Evolutionary conservation across 73 alveolate genomes (phyloP), one percentile per base, ranked within the genome.

Genomic region (Symbiodinium natans): DNA sequence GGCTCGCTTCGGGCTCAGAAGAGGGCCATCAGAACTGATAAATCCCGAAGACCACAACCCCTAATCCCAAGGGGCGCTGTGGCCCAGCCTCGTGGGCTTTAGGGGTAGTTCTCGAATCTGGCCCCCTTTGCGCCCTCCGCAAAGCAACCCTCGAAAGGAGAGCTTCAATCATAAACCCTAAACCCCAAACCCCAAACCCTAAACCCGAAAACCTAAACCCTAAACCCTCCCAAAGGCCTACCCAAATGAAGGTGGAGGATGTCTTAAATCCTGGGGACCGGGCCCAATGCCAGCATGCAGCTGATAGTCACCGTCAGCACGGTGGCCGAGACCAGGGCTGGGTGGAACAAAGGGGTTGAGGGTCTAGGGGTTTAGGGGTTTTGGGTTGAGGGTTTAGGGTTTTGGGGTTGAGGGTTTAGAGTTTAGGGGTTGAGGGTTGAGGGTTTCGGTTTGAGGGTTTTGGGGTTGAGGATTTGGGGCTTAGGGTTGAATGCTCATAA

Each of bases 271-370:
- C 21, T 46, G 59, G 59, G 6, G 21, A 9, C 59, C 13, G 59
- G 21, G 36, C 97, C 97, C 88, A 90, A 38, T 39, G 54, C 97
- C 63, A 90, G 87, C 97, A 90, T 71, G 59, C 73, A 90, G 88
- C 74, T 6, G 74, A 42, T 8, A 27, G 89, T 73, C 68, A 90
- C 46, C 42, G 97, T 71, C 56, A 90, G 34, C 29, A 71, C 88
- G 54, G 97, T n/a, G 89, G 97, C 97, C 41, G 97, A 90, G 82
- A 68, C 41, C 80, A 90, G 52, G 29, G 97, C 97, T 90, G 97
- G 86, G 42, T 23, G 38, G 10, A 33, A n/a, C 27, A 33, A 31
- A 21, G 41, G 34, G 80, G 34, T 23, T 33, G 25, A 27, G 40
- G 15, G 17, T 1, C 19, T 17, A 27, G 7, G 33, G n/a, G 52